phyloP scores from a whole-genome alignment of 2,329 filamentous ascomycete species.

The Trichophyton benhamiae region DNA sequence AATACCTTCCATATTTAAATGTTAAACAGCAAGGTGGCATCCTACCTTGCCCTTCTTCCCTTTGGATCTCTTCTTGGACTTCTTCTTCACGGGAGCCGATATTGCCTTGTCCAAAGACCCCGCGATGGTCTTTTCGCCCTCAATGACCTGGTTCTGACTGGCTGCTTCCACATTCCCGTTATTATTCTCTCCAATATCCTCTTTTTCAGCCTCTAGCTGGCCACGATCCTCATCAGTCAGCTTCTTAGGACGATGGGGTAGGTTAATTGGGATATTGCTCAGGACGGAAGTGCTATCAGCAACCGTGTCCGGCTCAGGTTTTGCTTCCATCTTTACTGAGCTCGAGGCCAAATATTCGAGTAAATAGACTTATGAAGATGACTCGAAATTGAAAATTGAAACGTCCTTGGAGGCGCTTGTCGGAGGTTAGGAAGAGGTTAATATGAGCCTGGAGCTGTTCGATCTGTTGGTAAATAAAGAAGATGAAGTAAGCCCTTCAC shows the following conservation, averaged over 20 bases:
- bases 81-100: constrained; percentile 14
- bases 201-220: neutral
- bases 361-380: neutral
- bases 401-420: neutral
- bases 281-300: neutral
- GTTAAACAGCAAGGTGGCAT: neutral
- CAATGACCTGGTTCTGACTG: neutral
- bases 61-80: constrained; percentile 26
- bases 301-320: neutral
- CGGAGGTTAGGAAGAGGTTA: neutral
- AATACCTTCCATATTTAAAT: neutral
- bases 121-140: neutral
- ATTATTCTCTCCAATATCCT: no score
- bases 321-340: neutral
- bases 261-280: neutral
- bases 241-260: neutral
- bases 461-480: neutral
- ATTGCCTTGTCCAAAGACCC: neutral
- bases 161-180: neutral
- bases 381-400: neutral
- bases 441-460: neutral
- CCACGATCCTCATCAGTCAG: neutral
- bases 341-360: neutral
- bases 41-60: constrained; percentile 19
- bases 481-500: neutral